Base-by-base conservation (phyloP, 805 yeast species). In the Candida pini region DNA sequence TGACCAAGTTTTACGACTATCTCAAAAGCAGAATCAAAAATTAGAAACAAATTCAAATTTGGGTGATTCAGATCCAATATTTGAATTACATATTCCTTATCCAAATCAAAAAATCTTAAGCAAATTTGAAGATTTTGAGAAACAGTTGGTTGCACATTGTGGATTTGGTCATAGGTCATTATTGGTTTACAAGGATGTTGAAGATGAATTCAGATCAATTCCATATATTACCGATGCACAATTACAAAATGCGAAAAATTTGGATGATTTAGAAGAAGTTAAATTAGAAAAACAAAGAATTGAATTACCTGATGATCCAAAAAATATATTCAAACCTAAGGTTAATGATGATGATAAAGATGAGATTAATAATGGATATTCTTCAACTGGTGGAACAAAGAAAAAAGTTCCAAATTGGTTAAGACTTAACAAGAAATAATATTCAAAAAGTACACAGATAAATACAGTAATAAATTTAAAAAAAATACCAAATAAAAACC, bases 31-130 rank as follows among this genome's bases (percentile, higher is more conserved):
- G 18, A 39, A 41, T n/a, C 34, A 44, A 3, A 36, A 42, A 16
- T 27, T 71, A 6, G 36, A 52, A 3, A 9, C 29, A 4, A 36
- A 26, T 9, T 12, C 10, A 13, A 12, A 12, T 12, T 12, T 22
- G 10, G 10, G 13, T 6, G 18, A 15, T 8, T 13, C 4, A n/a
- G 15, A 9, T 9, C 35, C 21, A 2, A 44, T 46, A 12, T 57
- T 54, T 34, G 49, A 58, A 14, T 51, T 79, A 20, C 56, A 50
- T n/a, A 51, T 65, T 21, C 66, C 78, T 4, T 70, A 74, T 39
- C 86, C 86, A 3, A 53, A 62, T 9, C 44, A 48, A 9, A 36
- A 47, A 2, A 40, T 78, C 1, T 41, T 49, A 12, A 29, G 42
- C 0, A 28, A 31, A 2, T 14, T 22, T 1, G 40, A 50, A 9